Base-by-base conservation (phyloP, 306 rosid species). In the Castanopsis chinensis region DNA sequence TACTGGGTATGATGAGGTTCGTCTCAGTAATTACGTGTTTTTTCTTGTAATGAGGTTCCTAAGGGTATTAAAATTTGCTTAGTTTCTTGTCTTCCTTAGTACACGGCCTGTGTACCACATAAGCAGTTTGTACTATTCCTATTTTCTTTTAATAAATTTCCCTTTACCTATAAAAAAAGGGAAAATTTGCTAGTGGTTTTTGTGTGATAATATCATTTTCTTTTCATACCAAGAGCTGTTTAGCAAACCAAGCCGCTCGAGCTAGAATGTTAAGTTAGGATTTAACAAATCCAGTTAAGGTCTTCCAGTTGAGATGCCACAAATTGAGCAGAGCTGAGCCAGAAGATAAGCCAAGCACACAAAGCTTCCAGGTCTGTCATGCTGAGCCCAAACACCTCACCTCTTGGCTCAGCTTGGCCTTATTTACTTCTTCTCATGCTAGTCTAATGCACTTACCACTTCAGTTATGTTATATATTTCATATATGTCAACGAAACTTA, bases 1-100 rank as follows among this genome's bases (percentile, higher is more conserved):
- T 79, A 95, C 99, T 73, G 98, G 99, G 1, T 95, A 93, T 78
- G 99, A 95, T 75, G 99, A 95, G 99, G 98, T 91, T 78, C 32
- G 90, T 80, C 55, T 35, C 81, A 76, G 51, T 59, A 79, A 54
- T 54, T 58, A n/a, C 3, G 18, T 6, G 27, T 5, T 70, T 13
- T 68, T 53, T 49, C 71, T 9, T 37, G 37, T 61, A 76, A 70
- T 17, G 35, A 58, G 49, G 55, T 35, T 79, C 41, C 43, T 41
- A 5, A 45, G 58, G 60, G 41, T 35, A 64, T 23, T 68, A 68
- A 19, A 23, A 68, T 35, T 41, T 41, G 45, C 45, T 8, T 41
- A 41, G 11, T 41, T 41, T 41, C 45, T 41, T 41, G 45, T 41
- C 45, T 41, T 41, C 45, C 45, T 41, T 41, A 41, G 45, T 41